Conservation (phyloP, 345 rosid genomes). For the Corchorus olitorius region DNA sequence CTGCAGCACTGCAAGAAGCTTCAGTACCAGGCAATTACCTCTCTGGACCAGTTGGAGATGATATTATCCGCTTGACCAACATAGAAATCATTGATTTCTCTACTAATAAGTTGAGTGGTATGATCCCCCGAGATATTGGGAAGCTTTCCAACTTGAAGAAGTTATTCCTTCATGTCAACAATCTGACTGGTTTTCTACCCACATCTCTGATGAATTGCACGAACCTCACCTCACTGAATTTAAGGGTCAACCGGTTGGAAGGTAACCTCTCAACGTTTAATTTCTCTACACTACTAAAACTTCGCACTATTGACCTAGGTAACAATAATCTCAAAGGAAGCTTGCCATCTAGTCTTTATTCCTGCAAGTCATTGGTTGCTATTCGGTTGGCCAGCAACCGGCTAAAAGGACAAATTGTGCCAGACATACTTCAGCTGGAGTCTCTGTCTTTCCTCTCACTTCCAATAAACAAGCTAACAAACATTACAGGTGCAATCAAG, state of each 20-base stretch:
- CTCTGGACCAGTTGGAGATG: slow-evolving; percentile 52
- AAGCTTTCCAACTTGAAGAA: slow-evolving; percentile 50
- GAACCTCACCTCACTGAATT: slow-evolving; percentile 53
- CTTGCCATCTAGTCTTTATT: slow-evolving; percentile 66
- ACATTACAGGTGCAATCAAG: slow-evolving; percentile 68
- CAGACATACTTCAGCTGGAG: slow-evolving; percentile 52
- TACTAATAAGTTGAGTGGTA: slow-evolving; percentile 61
- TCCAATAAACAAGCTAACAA: slow-evolving; percentile 66
- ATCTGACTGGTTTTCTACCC: slow-evolving; percentile 65
- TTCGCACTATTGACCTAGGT: slow-evolving; percentile 82
- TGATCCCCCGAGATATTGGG: slow-evolving; percentile 64
- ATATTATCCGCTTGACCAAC: slow-evolving; percentile 44
- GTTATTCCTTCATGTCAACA: slow-evolving; percentile 72
- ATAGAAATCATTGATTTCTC: slow-evolving; percentile 65
- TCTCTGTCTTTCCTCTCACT: slow-evolving; percentile 74
- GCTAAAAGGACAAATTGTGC: slow-evolving; percentile 61
- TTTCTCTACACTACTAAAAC: slow-evolving; percentile 60
- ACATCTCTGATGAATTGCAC: slow-evolving; percentile 62
- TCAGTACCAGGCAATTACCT: slow-evolving; percentile 59
- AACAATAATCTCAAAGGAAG: slow-evolving; percentile 77
- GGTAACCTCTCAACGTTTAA: slow-evolving; percentile 60
- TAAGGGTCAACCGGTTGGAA: slow-evolving; percentile 63
- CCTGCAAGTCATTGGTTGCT: slow-evolving; percentile 72
- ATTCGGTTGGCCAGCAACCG: slow-evolving; percentile 77
- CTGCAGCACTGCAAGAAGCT: slow-evolving; percentile 46